Base-by-base conservation (phyloP, 805 yeast genomes). In the Saturnispora gosingensis region DNA sequence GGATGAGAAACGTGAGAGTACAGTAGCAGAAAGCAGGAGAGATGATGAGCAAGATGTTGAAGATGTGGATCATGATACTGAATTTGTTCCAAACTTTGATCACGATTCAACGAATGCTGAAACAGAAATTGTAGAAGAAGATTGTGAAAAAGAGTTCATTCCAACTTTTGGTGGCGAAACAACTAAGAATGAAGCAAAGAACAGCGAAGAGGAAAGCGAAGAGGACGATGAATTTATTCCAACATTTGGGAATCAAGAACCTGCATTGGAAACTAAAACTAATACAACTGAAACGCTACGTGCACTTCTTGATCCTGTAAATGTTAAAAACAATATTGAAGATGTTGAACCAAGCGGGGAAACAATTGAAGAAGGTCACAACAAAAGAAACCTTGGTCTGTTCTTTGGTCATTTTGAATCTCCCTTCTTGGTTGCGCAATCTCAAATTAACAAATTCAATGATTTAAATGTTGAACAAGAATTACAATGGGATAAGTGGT, bases 331-430 rank as follows among this genome's bases (percentile, higher is more conserved):
- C 20, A 27, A 5, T 20, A n/a, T 32, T 18, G 20, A 11, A n/a
- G 46, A 40, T 16, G 18, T 16, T 20, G 49, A 16, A 27, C 5
- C 46, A 30, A 8, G 16, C 44, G 9, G 68, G 67, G 13, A 24
- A 1, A 6, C 30, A 8, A 3, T 38, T 9, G 49, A 43, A 18
- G 39, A 16, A 45, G 76, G 73, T 67, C 80, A 68, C 63, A 68
- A 67, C 13, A 50, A 45, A 22, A 72, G 63, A 57, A 67, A 67
- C 39, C 61, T 68, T 45, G 81, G 88, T 7, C 70, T 89, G 35
- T 90, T 91, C 66, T 91, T 95, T 76, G 70, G 83, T 2, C 97
- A 91, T 64, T 70, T 74, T 11, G 85, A 85, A 18, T 90, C 97
- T 0, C 97, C 97, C 0, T 91, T 88, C 68, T 71, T 91, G 56